Evolutionary conservation across 2,329 filamentous ascomycete genomes (phyloP).

Genomic region (Ophiognomonia clavigignenti-juglandacearum): DNA sequence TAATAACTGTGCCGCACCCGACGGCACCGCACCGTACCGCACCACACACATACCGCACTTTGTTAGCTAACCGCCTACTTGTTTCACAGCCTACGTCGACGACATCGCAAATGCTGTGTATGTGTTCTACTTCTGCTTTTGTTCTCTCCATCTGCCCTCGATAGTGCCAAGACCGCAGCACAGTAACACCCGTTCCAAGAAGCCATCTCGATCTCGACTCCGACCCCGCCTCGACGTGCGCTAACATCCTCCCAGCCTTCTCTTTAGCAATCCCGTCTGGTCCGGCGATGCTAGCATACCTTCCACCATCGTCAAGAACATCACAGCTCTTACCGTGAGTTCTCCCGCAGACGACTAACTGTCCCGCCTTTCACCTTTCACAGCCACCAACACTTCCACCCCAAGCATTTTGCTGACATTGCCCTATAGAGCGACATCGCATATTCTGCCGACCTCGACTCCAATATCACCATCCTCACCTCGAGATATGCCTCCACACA

Average conservation of each 20-base stretch:
- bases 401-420: no score
- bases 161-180: no score
- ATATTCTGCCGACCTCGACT: constrained; percentile 45
- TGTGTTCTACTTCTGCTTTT: constrained; percentile 18
- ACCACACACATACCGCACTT: no score
- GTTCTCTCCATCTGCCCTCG: constrained; percentile 7
- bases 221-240: constrained; percentile 11
- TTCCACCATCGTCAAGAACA: constrained; percentile 51
- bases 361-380: not conserved
- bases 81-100: constrained; percentile 37
- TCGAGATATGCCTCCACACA: constrained; percentile 56
- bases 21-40: no score
- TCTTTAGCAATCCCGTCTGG: constrained; percentile 57
- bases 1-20: no score
- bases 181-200: no score
- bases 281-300: constrained; percentile 43
- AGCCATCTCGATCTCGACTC: no score
- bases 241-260: constrained; percentile 36
- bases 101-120: constrained; percentile 49
- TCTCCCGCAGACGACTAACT: not conserved
- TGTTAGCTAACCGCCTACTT: constrained; percentile 28
- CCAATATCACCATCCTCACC: constrained; percentile 72
- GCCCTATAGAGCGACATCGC: constrained; percentile 38
- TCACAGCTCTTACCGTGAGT: constrained; percentile 51
- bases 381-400: no score